These are phyloP conservation scores for Wickerhamomyces canadensis DNA, from an alignment of 805 yeast species.

Conservation along the genomic window DNA sequence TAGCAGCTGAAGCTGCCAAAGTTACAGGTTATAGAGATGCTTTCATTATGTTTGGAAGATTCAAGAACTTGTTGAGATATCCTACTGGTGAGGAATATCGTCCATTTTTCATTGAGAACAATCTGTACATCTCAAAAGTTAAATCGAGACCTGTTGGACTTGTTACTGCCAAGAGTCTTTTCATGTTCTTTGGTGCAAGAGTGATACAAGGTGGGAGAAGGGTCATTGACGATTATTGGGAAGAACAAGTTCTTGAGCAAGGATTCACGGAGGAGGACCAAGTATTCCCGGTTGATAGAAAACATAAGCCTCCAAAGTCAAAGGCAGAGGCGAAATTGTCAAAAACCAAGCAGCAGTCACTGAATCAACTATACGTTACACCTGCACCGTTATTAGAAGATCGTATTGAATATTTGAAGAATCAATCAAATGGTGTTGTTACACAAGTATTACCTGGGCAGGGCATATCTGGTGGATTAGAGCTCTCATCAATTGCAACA, in stretches of 20 bases:
- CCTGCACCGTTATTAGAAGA: constrained; percentile 23
- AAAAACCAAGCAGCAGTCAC: neutral
- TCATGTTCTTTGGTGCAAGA: constrained; percentile 46
- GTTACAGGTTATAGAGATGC: constrained; percentile 42
- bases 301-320: constrained; percentile 4
- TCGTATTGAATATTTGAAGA: constrained; percentile 18
- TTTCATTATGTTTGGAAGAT: constrained; percentile 42
- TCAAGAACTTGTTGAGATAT: constrained; percentile 32
- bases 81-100: constrained; percentile 32
- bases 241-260: constrained; percentile 34
- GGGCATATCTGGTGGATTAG: constrained; percentile 25
- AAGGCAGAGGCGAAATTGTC: neutral
- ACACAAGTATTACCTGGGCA: constrained; percentile 25
- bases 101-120: constrained; percentile 28
- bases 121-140: constrained; percentile 18
- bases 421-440: constrained; percentile 15
- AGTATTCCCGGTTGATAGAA: constrained; percentile 28
- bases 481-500: constrained; percentile 18
- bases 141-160: constrained; percentile 16
- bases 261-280: constrained; percentile 41
- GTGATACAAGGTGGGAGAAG: constrained; percentile 41
- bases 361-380: constrained; percentile 5
- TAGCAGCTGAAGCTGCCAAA: constrained; percentile 38
- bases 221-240: constrained; percentile 54
- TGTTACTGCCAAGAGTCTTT: constrained; percentile 39